Percentiles rank a stretch among this genome's conserved stretches.
Evolutionary conservation across 2,329 filamentous ascomycete genomes (phyloP).

Genomic region (Fusarium cyanostomum): DNA sequence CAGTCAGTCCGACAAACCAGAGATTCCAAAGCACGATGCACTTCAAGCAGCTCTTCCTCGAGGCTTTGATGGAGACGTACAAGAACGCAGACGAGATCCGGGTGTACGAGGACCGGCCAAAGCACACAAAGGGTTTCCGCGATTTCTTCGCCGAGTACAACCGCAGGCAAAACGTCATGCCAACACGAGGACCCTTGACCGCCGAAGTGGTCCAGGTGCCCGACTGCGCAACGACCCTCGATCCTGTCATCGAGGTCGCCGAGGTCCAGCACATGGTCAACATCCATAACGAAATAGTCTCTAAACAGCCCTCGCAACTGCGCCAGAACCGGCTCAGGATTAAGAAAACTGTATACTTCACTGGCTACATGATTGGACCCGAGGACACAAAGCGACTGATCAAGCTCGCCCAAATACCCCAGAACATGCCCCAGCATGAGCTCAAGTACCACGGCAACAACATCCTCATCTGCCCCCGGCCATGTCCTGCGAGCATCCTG

Average conservation of each 20-base stretch:
- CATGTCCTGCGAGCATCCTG: slow-evolving; percentile 76
- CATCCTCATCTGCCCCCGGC: slow-evolving; percentile 86
- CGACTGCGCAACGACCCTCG: slow-evolving; percentile 76
- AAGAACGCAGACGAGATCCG: slow-evolving; percentile 82
- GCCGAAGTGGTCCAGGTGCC: slow-evolving; percentile 88
- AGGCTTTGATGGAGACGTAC: slow-evolving; percentile 87
- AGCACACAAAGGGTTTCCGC: slow-evolving; percentile 81
- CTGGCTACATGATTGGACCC: slow-evolving; percentile 83
- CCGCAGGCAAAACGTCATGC: slow-evolving; percentile 57
- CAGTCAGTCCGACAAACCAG: slow-evolving; percentile 81
- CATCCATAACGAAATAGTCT: slow-evolving; percentile 73
- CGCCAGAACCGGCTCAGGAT: slow-evolving; percentile 68
- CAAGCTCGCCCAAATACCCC: slow-evolving; percentile 72
- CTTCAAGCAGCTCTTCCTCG: slow-evolving; percentile 90
- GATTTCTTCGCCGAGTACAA: slow-evolving; percentile 87
- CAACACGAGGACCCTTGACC: slow-evolving; percentile 70
- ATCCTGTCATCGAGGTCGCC: slow-evolving; percentile 81
- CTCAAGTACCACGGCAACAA: slow-evolving; percentile 87
- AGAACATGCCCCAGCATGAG: slow-evolving; percentile 71
- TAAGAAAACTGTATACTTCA: slow-evolving; percentile 90
- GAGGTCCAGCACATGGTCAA: slow-evolving; percentile 92
- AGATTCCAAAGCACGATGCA: slow-evolving; percentile 83
- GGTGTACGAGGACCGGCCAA: slow-evolving; percentile 73
- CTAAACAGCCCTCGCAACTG: slow-evolving; percentile 46
- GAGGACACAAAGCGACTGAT: slow-evolving; percentile 78